Conservation (phyloP, 163 green algal genomes). For the Chloromonas sp. region DNA sequence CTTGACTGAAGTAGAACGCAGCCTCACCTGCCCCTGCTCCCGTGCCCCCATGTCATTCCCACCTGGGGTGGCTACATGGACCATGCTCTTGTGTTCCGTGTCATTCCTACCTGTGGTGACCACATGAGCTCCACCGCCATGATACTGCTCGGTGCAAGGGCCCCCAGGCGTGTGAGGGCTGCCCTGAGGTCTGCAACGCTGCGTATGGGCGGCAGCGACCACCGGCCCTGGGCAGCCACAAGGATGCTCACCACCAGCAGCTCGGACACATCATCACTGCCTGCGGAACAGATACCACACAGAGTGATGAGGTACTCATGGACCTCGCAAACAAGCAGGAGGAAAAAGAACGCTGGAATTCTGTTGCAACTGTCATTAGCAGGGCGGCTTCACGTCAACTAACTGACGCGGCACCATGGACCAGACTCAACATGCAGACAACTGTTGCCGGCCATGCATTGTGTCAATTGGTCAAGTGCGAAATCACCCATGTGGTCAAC, state of each 20-base stretch:
- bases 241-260: conserved; percentile 62
- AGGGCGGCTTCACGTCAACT: no score
- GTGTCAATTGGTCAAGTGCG: no score
- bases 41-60: not conserved
- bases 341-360: no score
- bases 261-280: conserved; percentile 9
- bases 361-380: no score
- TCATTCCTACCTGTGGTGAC: conserved; percentile 68
- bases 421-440: no score
- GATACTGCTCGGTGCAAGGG: conserved; percentile 33
- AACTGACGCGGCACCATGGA: no score
- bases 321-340: no score
- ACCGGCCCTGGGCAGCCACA: conserved; percentile 47
- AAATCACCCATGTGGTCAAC: no score
- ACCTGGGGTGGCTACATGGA: not conserved
- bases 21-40: not conserved
- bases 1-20: not conserved
- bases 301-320: no score
- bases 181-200: conserved; percentile 10
- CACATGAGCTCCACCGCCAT: conserved; percentile 87
- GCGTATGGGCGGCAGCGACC: conserved; percentile 56
- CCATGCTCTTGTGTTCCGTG: not conserved
- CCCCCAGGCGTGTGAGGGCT: conserved; percentile 35
- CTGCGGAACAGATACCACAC: not conserved
- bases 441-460: no score